These are phyloP conservation scores for Geosmithia flava DNA, from an alignment of 2,329 filamentous ascomycete species.

Conservation along the genomic window DNA sequence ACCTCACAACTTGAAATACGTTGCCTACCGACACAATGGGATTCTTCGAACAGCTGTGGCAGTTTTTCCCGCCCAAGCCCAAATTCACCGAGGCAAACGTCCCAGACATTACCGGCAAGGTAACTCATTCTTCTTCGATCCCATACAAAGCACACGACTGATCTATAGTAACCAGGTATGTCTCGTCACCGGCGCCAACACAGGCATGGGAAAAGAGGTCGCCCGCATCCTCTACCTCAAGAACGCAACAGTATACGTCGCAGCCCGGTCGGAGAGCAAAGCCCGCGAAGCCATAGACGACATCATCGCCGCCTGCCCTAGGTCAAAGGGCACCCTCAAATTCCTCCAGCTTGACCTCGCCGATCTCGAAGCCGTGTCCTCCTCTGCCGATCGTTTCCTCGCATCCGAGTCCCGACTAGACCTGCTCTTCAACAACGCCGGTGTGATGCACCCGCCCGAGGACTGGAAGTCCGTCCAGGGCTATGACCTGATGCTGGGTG, in stretches of 20 bases:
- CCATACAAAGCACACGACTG: background rate
- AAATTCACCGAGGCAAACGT: background rate
- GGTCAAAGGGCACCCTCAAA: constrained; percentile 20
- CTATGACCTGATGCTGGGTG: constrained; percentile 26
- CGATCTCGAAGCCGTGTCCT: constrained; percentile 17
- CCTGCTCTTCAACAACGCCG: constrained; percentile 27
- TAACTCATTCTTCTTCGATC: background rate
- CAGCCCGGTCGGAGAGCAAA: constrained; percentile 28
- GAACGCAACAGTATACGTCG: constrained; percentile 39
- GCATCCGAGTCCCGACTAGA: constrained; percentile 14
- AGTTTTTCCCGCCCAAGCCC: background rate
- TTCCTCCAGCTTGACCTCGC: constrained; percentile 27
- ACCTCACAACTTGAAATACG: too few species aligned
- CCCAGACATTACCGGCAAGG: background rate
- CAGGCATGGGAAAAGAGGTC: constrained; percentile 34
- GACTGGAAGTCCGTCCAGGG: constrained; percentile 22
- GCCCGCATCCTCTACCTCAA: constrained; percentile 35
- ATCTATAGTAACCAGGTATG: constrained; percentile 21
- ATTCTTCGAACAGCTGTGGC: background rate
- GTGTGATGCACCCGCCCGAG: constrained; percentile 22
- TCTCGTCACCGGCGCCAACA: constrained; percentile 30
- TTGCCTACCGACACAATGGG: too few species aligned
- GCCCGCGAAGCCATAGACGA: constrained; percentile 24
- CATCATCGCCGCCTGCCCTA: constrained; percentile 18
- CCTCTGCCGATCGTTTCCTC: constrained; percentile 11